Base-by-base conservation (phyloP, 169 alveolate genomes). In the Plasmodium falciparum region DNA sequence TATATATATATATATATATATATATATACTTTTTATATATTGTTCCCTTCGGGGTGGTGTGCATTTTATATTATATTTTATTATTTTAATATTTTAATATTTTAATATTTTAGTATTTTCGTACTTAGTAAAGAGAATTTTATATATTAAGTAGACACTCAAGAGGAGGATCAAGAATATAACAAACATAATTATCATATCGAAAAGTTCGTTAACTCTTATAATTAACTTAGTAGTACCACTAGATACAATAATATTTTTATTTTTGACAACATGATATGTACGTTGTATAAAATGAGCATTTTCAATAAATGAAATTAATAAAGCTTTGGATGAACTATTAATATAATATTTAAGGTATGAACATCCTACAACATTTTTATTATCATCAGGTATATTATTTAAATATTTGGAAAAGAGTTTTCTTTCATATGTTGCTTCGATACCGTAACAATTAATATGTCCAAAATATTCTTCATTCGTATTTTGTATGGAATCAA, bases 301-400 rank as follows among this genome's bases (percentile, higher is more conserved):
- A 52, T 78, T 78, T 70, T 78, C 89, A 20, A 54, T 54, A 70
- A 78, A 78, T 6, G 74, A 59, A 39, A 65, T 67, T 13, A 78
- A 20, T 9, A 78, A 45, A 0, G 58, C 3, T 13, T 78, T 78
- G 0, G 50, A 74, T 49, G 6, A 50, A 5, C 2, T 5, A 78
- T 78, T 17, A 26, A 3, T 24, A 3, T 65, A 78, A 47, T 78
- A 76, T 59, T 78, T 78, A n/a, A 78, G 49, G 59, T 78, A 78
- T 12, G 89, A 78, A 52, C 89, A 78, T 24, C 72, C 89, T 7
- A 62, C 74, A 13, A 47, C 49, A 17, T 65, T 54, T 22, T 49
- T 50, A 22, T 47, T 59, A 2, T 7, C 24, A n/a, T 20, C 54
- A 20, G 75, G 11, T 13, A 65, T 1, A 9, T 65, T 65, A 15